Evolutionary conservation across 148 eudicot species (phyloP), one percentile per base, ranked within the genome.

Genomic region (Nyssa sinensis): DNA sequence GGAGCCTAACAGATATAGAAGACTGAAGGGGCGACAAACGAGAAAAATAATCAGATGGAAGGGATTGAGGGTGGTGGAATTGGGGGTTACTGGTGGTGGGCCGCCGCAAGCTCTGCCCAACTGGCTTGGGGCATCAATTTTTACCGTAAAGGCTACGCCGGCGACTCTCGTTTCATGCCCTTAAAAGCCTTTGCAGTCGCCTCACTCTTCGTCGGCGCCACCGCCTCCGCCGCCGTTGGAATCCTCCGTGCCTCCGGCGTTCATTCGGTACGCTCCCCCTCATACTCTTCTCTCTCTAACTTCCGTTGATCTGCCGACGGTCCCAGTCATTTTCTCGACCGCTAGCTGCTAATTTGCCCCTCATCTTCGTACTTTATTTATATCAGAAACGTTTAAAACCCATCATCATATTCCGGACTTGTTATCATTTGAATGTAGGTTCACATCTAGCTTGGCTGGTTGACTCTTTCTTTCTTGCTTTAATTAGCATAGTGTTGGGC

Each of bases 191-290:
- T 89, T 76, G 81, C 77, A 55, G 83, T 87, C 51, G 89, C 90
- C 71, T 85, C 93, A 35, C 86, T 89, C 74, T 85, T 89, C 70
- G 84, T 89, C 76, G 93, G 93, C 62, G 83, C 90, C 71, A 57
- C 72, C 70, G 87, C 90, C 71, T 66, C 87, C 57, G 84, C 89
- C 72, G 35, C 79, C 57, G n/a, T 82, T 16, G 86, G 81, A 24
- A 51, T 79, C 44, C 82, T 89, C 30, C 64, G 60, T 28, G 80
- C 83, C 64, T 84, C 78, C 33, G 93, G 87, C 66, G 74, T 89
- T 72, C 74, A 75, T 71, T 79, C 83, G 70, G 93, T 89, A 71
- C 64, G 37, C 37, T 11, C 29, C 55, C 67, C 39, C 67, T 13
- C 27, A 25, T 14, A 37, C 71, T 53, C 31, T 65, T 23, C 23